These are phyloP conservation scores for Candolleomyces eurysporus DNA, from an alignment of 768 basidiomycete genomes.

Conservation along the genomic window DNA sequence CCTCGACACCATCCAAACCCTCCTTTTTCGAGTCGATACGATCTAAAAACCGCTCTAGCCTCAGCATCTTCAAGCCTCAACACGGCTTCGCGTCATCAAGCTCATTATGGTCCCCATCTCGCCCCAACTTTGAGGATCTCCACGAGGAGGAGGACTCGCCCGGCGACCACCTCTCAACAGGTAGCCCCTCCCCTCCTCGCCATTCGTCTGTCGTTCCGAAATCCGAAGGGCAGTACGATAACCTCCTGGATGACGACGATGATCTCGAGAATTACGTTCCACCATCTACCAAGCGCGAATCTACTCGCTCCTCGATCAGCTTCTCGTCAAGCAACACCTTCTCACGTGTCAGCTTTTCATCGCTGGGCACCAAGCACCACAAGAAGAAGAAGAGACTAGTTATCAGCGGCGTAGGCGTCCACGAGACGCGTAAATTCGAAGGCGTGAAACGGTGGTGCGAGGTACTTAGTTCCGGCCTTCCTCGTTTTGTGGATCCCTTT, in stretches of 20 bases:
- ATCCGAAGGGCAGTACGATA: conserved; percentile 13
- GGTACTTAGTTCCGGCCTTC: conserved; percentile 34
- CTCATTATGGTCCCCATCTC: conserved; percentile 26
- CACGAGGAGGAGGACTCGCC: neutral
- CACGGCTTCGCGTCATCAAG: conserved; percentile 25
- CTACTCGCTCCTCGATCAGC: conserved; percentile 13
- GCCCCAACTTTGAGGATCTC: conserved; percentile 19
- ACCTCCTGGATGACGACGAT: conserved; percentile 26
- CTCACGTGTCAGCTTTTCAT: conserved; percentile 18
- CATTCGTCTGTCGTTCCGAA: conserved; percentile 18
- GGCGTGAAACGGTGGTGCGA: conserved; percentile 76
- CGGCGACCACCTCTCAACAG: neutral
- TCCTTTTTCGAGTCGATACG: conserved; percentile 42
- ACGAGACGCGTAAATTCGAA: conserved; percentile 63
- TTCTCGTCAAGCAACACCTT: conserved; percentile 17
- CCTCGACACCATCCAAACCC: conserved; percentile 37
- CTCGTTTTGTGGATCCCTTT: neutral
- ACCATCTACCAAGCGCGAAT: conserved; percentile 16
- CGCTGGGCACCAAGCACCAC: conserved; percentile 25
- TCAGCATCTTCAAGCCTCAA: conserved; percentile 29
- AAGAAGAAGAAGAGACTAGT: conserved; percentile 66
- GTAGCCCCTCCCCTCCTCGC: conserved; percentile 7
- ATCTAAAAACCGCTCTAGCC: conserved; percentile 27
- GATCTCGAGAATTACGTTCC: conserved; percentile 20
- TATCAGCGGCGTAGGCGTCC: conserved; percentile 62